Conservation (phyloP, 1,139 yeast species). For the Spathaspora sp. region DNA sequence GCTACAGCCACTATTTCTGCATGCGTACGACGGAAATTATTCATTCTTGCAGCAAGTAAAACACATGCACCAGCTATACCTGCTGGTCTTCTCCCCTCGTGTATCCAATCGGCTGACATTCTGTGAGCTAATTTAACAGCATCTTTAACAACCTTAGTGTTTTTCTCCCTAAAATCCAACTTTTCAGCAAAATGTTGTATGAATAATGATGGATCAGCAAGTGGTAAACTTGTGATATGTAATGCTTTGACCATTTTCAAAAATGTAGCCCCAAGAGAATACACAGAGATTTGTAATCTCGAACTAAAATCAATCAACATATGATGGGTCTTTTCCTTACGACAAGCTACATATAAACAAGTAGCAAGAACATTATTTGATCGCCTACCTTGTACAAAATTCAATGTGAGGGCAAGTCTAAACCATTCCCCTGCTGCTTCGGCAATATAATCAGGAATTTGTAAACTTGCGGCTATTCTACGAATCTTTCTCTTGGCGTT, state of each 20-base stretch:
- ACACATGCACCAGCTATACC: slow-evolving; percentile 98
- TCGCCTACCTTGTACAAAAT: slow-evolving; percentile 93
- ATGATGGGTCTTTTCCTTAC: slow-evolving; percentile 87
- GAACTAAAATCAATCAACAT: slow-evolving; percentile 95
- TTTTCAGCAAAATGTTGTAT: slow-evolving; percentile 92
- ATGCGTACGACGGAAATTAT: slow-evolving; percentile 87
- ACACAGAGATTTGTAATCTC: slow-evolving; percentile 84
- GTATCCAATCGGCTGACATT: slow-evolving; percentile 94
- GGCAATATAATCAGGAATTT: slow-evolving; percentile 79
- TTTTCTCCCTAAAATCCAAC: slow-evolving; percentile 71
- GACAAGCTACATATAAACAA: slow-evolving; percentile 90
- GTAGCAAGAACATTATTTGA: slow-evolving; percentile 95
- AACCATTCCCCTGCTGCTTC: slow-evolving; percentile 91
- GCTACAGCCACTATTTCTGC: slow-evolving; percentile 94
- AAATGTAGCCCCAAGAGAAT: slow-evolving; percentile 93
- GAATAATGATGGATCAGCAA: slow-evolving; percentile 91
- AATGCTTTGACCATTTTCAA: slow-evolving; percentile 83
- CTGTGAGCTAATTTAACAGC: slow-evolving; percentile 85
- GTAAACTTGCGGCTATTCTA: slow-evolving; percentile 75
- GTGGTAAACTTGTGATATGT: slow-evolving; percentile 72
- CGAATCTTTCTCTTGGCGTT: slow-evolving; percentile 78
- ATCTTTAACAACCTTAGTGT: slow-evolving; percentile 76
- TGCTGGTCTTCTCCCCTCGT: slow-evolving; percentile 96
- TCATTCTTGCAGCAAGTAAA: slow-evolving; percentile 92
- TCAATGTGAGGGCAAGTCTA: slow-evolving; percentile 76